Conservation (phyloP, 2,329 filamentous ascomycete species). For the Fusarium devonianum region DNA sequence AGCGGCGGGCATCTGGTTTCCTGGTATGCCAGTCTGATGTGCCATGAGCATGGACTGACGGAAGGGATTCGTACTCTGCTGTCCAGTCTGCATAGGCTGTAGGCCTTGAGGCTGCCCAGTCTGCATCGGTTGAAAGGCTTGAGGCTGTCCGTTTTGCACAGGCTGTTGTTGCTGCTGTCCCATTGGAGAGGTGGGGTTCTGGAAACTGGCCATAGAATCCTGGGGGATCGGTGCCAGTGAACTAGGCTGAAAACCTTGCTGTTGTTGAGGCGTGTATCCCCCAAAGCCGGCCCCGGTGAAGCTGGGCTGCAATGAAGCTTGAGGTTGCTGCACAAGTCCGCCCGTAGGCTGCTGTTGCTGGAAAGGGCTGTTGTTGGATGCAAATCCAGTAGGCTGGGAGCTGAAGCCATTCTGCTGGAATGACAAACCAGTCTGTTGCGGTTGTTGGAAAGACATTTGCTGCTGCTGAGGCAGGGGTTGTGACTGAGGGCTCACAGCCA, state of each 20-base stretch:
- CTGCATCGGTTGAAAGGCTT: constrained; percentile 33
- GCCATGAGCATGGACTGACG: constrained; percentile 83
- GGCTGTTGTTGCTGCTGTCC: constrained; percentile 35
- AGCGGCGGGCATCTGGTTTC: constrained; percentile 49
- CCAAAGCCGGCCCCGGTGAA: constrained; percentile 82
- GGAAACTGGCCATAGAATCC: constrained; percentile 51
- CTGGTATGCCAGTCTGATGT: constrained; percentile 58
- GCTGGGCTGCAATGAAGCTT: constrained; percentile 55
- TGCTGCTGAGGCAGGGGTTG: constrained; percentile 46
- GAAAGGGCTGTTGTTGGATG: constrained; percentile 43
- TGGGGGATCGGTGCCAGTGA: constrained; percentile 65
- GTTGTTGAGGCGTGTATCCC: constrained; percentile 71
- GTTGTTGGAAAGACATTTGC: constrained; percentile 38
- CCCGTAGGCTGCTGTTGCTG: constrained; percentile 48
- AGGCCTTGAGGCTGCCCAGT: constrained; percentile 34
- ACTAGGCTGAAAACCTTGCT: constrained; percentile 62
- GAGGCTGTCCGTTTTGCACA: constrained; percentile 33
- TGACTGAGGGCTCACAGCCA: constrained; percentile 56
- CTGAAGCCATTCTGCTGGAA: constrained; percentile 38
- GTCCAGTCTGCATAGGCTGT: constrained; percentile 43
- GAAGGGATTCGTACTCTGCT: constrained; percentile 83
- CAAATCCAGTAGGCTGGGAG: constrained; percentile 46
- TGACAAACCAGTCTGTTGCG: constrained; percentile 38
- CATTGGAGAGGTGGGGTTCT: constrained; percentile 43
- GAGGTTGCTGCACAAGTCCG: constrained; percentile 42